phyloP scores from a whole-genome alignment of 495 filamentous ascomycete genomes.

The Letharia lupina region DNA sequence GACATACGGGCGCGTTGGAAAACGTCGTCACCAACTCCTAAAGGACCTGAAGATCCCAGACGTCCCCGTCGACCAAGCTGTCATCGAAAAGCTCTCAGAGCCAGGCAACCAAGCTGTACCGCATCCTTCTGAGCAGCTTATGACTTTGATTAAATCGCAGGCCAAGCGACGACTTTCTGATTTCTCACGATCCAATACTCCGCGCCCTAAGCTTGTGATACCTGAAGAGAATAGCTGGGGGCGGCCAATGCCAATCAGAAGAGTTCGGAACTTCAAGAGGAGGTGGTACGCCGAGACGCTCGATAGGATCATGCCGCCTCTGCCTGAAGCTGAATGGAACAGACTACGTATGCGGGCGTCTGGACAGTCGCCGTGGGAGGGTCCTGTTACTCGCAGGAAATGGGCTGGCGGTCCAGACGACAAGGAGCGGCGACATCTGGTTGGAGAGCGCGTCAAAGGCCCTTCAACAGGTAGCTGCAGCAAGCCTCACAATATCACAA shows the following conservation, averaged over 20 bases:
- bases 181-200: slow-evolving; percentile 28
- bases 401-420: background rate
- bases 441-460: background rate
- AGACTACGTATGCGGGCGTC: slow-evolving; percentile 49
- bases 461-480: background rate
- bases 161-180: slow-evolving; percentile 5
- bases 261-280: slow-evolving; percentile 49
- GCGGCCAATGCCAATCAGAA: slow-evolving; percentile 42
- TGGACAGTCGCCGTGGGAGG: slow-evolving; percentile 40
- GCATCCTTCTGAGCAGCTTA: slow-evolving; percentile 27
- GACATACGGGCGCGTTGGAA: slow-evolving; percentile 69
- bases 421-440: background rate
- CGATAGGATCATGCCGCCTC: slow-evolving; percentile 56
- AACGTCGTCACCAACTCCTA: slow-evolving; percentile 55
- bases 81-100: slow-evolving; percentile 21
- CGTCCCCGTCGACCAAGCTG: slow-evolving; percentile 29
- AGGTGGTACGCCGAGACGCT: slow-evolving; percentile 52
- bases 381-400: slow-evolving; percentile 33
- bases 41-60: slow-evolving; percentile 37
- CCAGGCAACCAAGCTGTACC: slow-evolving; percentile 14
- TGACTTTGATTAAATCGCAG: slow-evolving; percentile 35
- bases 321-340: slow-evolving; percentile 58
- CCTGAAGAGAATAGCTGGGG: slow-evolving; percentile 59
- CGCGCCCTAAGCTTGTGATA: slow-evolving; percentile 41
- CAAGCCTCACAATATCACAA: slow-evolving; percentile 23